Evolutionary conservation across 257 asterid species (phyloP), one percentile per base, ranked within the genome.

Genomic region (Solanum pimpinellifolium): DNA sequence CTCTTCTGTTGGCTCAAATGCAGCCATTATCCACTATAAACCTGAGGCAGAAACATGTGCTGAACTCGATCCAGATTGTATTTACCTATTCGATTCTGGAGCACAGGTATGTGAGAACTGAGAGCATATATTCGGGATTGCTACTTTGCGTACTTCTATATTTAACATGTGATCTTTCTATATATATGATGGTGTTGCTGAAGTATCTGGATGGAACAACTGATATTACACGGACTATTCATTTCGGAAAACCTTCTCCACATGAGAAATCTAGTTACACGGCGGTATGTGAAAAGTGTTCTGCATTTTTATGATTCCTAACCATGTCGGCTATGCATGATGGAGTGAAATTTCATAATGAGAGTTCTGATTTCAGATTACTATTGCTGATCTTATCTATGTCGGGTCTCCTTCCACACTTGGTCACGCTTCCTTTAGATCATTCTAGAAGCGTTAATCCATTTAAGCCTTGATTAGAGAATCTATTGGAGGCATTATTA

Each of bases 151-250:
- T 76, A 41, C 23, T 76, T 42, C 23, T 76, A n/a, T 76, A 76
- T 42, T n/a, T 76, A 76, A 42, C 59, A 42, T 76, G 35, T 76
- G 13, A 4, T 42, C 60, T 42, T 76, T 41, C 35, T 42, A 76
- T 42, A 13, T 42, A 41, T 76, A 41, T 76, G 83, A 69, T 39
- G 42, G 39, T 90, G 56, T 88, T 56, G 77, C 88, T 92, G 78
- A 87, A 97, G 99, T 97, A 95, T 90, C 89, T 94, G 88, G 99
- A 97, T 90, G 99, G 99, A 91, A 95, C 99, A 93, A 97, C 99
- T 72, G 99, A 97, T 91, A 95, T 97, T 88, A 95, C 99, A 23
- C 91, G 99, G 92, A 97, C 99, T 47, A 96, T 95, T 68, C 99
- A 97, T 92, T 97, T 95, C 85, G 99, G 99, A 85, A 92, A 93